These are phyloP conservation scores for Pichia kluyveri DNA, from an alignment of 805 yeast genomes.

Conservation along the genomic window DNA sequence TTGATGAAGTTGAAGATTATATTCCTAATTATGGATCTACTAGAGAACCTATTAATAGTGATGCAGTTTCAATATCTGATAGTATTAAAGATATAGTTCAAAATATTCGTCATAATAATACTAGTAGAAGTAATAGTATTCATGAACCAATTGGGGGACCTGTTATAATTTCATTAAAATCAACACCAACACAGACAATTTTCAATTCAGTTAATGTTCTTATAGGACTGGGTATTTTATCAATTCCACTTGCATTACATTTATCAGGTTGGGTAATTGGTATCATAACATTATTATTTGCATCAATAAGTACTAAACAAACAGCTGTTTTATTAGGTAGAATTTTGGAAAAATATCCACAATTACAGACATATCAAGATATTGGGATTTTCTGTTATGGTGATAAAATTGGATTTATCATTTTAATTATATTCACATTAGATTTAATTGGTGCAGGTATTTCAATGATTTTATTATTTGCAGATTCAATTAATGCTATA, in stretches of 20 bases:
- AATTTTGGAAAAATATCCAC: slow-evolving; percentile 32
- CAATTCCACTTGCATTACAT: slow-evolving; percentile 61
- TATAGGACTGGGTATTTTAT: slow-evolving; percentile 67
- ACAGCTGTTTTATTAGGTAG: slow-evolving; percentile 49
- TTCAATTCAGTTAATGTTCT: slow-evolving; percentile 72
- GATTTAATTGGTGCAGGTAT: slow-evolving; percentile 57
- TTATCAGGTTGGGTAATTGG: slow-evolving; percentile 63
- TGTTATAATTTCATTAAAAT: slow-evolving; percentile 25
- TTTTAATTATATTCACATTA: slow-evolving; percentile 40
- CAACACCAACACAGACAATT: slow-evolving; percentile 67
- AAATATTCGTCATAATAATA: neutral
- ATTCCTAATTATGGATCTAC: neutral
- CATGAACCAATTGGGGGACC: neutral
- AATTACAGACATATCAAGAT: slow-evolving; percentile 47
- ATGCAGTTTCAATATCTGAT: neutral
- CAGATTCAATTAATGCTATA: slow-evolving; percentile 49
- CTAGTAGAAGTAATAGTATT: neutral
- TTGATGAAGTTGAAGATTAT: neutral
- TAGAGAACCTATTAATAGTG: neutral
- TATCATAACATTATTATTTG: slow-evolving; percentile 28
- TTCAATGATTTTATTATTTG: slow-evolving; percentile 48
- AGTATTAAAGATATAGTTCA: slow-evolving; percentile 1
- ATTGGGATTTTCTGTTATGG: slow-evolving; percentile 48
- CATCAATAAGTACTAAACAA: slow-evolving; percentile 41
- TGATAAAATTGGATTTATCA: slow-evolving; percentile 29